Conservation (phyloP, 305 asterid genomes). For the Ruellia speciosa region DNA sequence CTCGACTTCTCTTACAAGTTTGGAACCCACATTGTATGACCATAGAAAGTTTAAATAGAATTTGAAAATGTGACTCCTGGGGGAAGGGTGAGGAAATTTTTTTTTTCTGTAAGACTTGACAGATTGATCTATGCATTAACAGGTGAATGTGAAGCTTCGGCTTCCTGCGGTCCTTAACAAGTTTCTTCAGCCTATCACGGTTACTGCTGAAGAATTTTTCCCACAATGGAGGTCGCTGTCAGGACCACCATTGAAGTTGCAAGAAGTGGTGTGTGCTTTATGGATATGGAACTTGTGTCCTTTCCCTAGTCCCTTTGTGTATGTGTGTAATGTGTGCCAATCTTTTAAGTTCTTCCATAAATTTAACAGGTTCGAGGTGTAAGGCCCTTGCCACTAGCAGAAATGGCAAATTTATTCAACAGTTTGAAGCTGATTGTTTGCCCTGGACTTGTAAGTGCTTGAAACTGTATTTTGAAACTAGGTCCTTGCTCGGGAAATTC, state of each 20-base stretch:
- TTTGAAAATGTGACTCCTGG: neutral
- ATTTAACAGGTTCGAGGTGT: conserved; percentile 89
- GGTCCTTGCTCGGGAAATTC: conserved; percentile 13
- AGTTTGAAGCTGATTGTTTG: conserved; percentile 60
- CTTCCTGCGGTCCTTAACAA: conserved; percentile 91
- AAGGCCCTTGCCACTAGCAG: conserved; percentile 71
- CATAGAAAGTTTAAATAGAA: conserved; percentile 3
- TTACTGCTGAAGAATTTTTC: conserved; percentile 90
- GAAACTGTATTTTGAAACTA: conserved; percentile 19
- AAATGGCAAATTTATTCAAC: conserved; percentile 76
- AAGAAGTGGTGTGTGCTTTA: conserved; percentile 74
- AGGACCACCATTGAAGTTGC: conserved; percentile 97
- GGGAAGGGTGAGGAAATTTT: neutral
- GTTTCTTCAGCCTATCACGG: conserved; percentile 78
- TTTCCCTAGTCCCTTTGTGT: neutral
- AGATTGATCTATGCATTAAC: conserved; percentile 24
- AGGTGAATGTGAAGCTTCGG: conserved; percentile 91
- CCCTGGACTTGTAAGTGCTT: conserved; percentile 86
- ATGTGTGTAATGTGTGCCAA: neutral
- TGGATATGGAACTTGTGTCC: neutral
- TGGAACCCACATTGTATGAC: conserved; percentile 44
- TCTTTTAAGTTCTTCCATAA: conserved; percentile 14
- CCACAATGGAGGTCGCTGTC: conserved; percentile 98
- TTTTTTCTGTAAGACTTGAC: conserved; percentile 23
- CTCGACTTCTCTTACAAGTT: conserved; percentile 65